Evolutionary conservation across 306 rosid genomes (phyloP).

Genomic region (Sicyos edulis): DNA sequence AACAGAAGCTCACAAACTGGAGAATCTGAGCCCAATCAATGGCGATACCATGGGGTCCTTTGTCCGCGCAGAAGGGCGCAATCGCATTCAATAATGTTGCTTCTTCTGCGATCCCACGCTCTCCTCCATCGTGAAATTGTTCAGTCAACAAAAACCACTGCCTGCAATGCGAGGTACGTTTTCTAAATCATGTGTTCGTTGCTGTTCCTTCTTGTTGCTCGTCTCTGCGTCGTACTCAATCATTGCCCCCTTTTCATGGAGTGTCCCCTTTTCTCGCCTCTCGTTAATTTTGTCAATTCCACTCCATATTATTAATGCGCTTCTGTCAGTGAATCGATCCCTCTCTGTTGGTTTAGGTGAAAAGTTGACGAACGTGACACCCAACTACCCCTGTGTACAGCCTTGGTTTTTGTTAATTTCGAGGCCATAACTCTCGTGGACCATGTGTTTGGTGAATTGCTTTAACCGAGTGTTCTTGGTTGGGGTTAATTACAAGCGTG

Average conservation of each 20-base stretch:
- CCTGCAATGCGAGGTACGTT: constrained; percentile 10
- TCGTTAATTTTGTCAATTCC: constrained; percentile 22
- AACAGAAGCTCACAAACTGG: neutral
- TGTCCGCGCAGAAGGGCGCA: constrained; percentile 42
- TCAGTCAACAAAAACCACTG: constrained; percentile 1
- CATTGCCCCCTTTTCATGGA: constrained; percentile 19
- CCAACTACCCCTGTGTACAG: constrained; percentile 7
- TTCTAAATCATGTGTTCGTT: neutral
- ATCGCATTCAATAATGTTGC: constrained; percentile 29
- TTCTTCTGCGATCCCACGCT: constrained; percentile 4
- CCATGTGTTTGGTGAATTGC: constrained; percentile 14
- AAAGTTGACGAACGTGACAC: neutral
- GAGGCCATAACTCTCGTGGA: neutral
- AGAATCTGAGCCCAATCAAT: constrained; percentile 11
- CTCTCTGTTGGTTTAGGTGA: constrained; percentile 11
- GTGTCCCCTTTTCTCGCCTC: neutral
- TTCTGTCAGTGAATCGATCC: constrained; percentile 23
- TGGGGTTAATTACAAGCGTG: neutral
- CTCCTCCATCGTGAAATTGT: constrained; percentile 7
- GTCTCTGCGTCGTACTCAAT: constrained; percentile 16
- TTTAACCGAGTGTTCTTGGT: neutral
- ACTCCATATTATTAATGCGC: constrained; percentile 26
- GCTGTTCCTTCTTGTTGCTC: constrained; percentile 11
- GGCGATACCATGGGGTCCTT: constrained; percentile 26
- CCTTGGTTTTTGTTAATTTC: neutral